A percentile compares a stretch with the other conserved stretches of the same genome.
phyloP scores from a whole-genome alignment of 73 alveolate species.

The Paraurostyla sp. region DNA sequence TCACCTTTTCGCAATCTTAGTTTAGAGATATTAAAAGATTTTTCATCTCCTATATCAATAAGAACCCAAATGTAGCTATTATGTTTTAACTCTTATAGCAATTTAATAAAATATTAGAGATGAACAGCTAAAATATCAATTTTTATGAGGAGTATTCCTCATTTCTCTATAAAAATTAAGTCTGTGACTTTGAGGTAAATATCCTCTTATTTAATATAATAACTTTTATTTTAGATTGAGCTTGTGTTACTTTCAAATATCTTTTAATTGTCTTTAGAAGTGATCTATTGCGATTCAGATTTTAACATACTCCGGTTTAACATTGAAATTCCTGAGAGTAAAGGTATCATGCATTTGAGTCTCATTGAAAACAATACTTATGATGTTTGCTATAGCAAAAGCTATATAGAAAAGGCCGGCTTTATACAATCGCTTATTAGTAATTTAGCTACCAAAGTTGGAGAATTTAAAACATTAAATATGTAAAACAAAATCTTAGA shows the following conservation, averaged over 20 bases:
- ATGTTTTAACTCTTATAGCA: neutral
- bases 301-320: neutral
- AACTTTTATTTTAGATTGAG: conserved; percentile 15
- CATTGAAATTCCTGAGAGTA: neutral
- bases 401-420: conserved; percentile 22
- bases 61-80: conserved; percentile 3
- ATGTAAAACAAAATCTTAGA: no score
- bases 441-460: neutral
- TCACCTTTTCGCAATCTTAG: neutral
- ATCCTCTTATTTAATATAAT: neutral
- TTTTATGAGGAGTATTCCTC: neutral
- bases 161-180: neutral
- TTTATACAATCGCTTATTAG: neutral
- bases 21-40: neutral
- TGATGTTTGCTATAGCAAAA: conserved; percentile 5
- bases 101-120: conserved; percentile 19
- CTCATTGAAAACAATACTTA: conserved; percentile 4
- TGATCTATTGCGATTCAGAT: neutral
- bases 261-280: neutral
- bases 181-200: conserved; percentile 26
- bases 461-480: no score
- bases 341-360: neutral
- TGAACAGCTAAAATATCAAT: neutral
- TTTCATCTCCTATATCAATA: neutral
- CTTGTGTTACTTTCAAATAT: conserved; percentile 2